These are phyloP conservation scores for Russula vinacea DNA, from an alignment of 768 basidiomycete genomes.

Conservation along the genomic window DNA sequence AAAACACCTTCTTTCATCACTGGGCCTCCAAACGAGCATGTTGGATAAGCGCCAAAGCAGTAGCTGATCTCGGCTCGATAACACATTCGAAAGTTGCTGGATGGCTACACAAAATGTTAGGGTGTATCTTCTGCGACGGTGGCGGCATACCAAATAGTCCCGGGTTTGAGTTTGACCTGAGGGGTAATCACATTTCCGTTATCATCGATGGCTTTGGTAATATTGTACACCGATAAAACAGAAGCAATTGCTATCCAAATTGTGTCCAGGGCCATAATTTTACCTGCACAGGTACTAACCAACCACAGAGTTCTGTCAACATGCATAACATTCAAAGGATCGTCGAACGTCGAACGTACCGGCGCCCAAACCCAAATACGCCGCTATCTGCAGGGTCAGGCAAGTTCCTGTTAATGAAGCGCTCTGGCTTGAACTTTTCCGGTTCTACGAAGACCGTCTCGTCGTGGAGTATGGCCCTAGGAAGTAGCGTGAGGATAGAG, in stretches of 20 bases:
- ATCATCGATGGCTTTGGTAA: conserved; percentile 22
- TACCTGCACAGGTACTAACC: conserved; percentile 25
- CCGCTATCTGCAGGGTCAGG: conserved; percentile 25
- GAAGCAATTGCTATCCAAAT: conserved; percentile 30
- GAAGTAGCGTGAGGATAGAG: background rate
- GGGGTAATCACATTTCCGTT: conserved; percentile 23
- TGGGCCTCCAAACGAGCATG: conserved; percentile 11
- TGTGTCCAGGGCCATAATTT: conserved; percentile 27
- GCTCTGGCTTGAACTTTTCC: conserved; percentile 29
- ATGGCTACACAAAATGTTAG: conserved; percentile 9
- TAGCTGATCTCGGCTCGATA: conserved; percentile 23
- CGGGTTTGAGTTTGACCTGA: conserved; percentile 21
- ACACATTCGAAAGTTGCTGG: conserved; percentile 25
- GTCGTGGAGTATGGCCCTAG: conserved; percentile 30
- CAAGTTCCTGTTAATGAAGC: conserved; percentile 20
- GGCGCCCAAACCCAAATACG: conserved; percentile 29
- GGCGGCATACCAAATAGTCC: conserved; percentile 14
- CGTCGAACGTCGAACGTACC: conserved; percentile 21
- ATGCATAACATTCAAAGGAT: background rate
- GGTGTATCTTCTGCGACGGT: background rate
- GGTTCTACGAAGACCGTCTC: conserved; percentile 28
- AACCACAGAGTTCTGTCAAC: background rate
- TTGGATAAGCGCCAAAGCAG: conserved; percentile 24
- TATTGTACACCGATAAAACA: conserved; percentile 25
- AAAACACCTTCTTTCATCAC: background rate